Evolutionary conservation across 768 basidiomycete species (phyloP), one percentile per base, ranked within the genome.

Genomic region (Tephrocybe sp.): DNA sequence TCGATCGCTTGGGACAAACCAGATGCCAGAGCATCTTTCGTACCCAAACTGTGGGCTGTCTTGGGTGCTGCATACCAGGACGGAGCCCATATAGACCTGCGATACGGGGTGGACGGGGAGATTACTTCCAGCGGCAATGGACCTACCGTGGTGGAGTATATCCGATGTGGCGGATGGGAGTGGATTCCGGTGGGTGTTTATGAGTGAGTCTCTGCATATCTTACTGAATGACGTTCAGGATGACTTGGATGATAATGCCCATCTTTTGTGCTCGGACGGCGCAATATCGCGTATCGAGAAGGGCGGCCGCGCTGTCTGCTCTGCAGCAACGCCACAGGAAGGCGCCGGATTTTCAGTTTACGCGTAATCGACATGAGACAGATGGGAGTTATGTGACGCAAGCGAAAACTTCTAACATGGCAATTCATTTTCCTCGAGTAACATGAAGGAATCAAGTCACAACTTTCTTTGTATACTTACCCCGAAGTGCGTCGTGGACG

Each of bases 251-350:
- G 69, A 75, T 12, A 62, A 66, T 9, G 87, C 90, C 0, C 87
- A 87, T 66, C 66, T 88, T 15, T 59, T 96, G 11, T 97, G 93
- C 62, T 78, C 81, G 4, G 93, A 97, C 58, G 93, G 93, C 1
- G 72, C 81, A 1, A 80, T 94, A 39, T 75, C 79, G 16, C 64
- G 67, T n/a, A 79, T 94, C 25, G 77, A 81, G 13, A 63, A 63
- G 25, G 80, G 81, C 7, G 90, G 89, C 7, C 75, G 69, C 44
- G 85, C 80, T 12, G 62, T 67, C 15, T 86, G 82, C 55, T 70
- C 63, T 7, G 73, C 74, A 19, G 70, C 66, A 18, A 64, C 61
- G 44, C 71, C 62, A 30, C 61, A 56, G 27, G 65, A 65, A 51
- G 65, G 62, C 34, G 59, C 65, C 45, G 71, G 65, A 42, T 77